These are phyloP conservation scores for Davidsoniella neocaledoniae DNA, from an alignment of 2,329 filamentous ascomycete genomes.

Conservation along the genomic window DNA sequence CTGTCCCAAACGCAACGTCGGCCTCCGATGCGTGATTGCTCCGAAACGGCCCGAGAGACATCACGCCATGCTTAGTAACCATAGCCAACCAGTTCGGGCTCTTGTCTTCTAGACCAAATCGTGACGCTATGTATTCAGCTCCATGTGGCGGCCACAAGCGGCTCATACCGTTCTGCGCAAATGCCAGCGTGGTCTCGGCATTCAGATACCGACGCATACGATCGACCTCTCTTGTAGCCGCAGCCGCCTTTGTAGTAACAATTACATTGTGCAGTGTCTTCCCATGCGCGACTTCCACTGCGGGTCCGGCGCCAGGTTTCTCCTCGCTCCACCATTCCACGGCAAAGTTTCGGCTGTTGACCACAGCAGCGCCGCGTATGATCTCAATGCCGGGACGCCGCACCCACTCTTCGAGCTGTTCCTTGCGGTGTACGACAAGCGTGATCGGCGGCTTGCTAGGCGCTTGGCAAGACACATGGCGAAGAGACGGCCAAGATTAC, in stretches of 20 bases:
- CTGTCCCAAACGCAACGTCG: constrained; percentile 30
- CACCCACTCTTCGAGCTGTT: constrained; percentile 32
- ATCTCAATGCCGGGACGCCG: constrained; percentile 28
- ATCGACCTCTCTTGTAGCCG: constrained; percentile 45
- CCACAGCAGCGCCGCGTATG: constrained; percentile 19
- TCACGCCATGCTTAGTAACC: constrained; percentile 40
- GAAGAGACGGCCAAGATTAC: constrained; percentile 66
- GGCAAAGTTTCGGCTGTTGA: constrained; percentile 25
- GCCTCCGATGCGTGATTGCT: constrained; percentile 36
- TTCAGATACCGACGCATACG: constrained; percentile 45
- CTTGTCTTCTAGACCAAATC: constrained; percentile 21
- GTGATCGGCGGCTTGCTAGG: constrained; percentile 53
- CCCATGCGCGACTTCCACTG: constrained; percentile 25
- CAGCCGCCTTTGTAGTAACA: constrained; percentile 57
- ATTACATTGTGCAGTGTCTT: constrained; percentile 52
- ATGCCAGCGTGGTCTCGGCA: constrained; percentile 53
- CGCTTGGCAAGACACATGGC: constrained; percentile 53
- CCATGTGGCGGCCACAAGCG: constrained; percentile 39
- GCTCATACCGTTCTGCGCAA: constrained; percentile 82
- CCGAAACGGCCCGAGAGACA: constrained; percentile 30
- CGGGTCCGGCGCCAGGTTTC: constrained; percentile 21
- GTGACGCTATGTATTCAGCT: constrained; percentile 23
- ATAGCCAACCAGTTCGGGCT: constrained; percentile 58
- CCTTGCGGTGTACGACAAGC: constrained; percentile 53
- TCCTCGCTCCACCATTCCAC: constrained; percentile 39